phyloP scores from a whole-genome alignment of 2,329 filamentous ascomycete genomes.

The Fusarium phyllophilum region DNA sequence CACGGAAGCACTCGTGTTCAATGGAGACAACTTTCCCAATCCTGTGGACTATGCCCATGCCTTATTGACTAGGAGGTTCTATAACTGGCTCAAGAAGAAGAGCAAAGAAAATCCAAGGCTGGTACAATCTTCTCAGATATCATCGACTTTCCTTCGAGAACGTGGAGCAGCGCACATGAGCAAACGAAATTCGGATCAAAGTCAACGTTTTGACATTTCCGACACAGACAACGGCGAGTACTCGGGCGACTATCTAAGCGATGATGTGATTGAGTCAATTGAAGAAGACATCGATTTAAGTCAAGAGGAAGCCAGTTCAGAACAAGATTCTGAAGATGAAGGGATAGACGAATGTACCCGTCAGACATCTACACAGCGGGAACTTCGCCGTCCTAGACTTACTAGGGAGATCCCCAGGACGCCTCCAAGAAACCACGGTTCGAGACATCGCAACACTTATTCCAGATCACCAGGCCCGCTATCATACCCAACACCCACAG shows the following conservation, averaged over 20 bases:
- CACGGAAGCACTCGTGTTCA: neutral
- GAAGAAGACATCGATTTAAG: neutral
- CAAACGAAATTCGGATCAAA: neutral
- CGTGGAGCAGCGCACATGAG: neutral
- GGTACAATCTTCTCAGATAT: neutral
- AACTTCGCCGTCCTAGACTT: neutral
- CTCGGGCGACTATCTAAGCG: neutral
- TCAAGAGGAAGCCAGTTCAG: neutral
- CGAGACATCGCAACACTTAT: neutral
- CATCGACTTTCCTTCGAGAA: neutral
- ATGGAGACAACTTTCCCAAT: neutral
- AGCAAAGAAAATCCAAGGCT: neutral
- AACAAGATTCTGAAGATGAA: neutral
- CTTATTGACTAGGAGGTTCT: neutral
- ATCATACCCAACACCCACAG: neutral
- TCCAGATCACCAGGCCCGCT: neutral
- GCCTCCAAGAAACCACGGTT: neutral
- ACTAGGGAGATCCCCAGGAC: neutral
- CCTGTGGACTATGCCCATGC: neutral
- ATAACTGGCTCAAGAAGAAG: neutral
- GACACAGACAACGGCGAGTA: neutral
- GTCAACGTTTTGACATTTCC: neutral
- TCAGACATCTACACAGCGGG: neutral
- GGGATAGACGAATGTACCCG: neutral
- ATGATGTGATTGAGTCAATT: neutral